Conservation (phyloP, 129 eudicot genomes). For the Chrysanthemum lavandulifolium region DNA sequence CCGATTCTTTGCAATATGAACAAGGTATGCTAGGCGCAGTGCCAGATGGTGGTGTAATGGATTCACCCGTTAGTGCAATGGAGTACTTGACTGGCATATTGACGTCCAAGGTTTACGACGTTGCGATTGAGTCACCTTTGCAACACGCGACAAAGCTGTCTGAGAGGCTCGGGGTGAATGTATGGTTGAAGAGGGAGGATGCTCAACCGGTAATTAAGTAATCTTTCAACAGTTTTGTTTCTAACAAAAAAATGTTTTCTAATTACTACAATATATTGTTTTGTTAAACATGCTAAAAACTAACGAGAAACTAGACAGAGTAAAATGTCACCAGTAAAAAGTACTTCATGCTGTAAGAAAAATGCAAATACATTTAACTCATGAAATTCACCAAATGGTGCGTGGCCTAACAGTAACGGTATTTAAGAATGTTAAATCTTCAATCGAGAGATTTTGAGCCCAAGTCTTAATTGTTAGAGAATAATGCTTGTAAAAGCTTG, state of each 20-base stretch:
- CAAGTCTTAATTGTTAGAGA: too few species aligned
- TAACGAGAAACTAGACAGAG: too few species aligned
- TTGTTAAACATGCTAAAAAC: not conserved
- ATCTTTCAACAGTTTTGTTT: not conserved
- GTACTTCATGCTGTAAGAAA: too few species aligned
- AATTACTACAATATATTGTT: not conserved
- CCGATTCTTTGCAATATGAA: slow-evolving; percentile 38
- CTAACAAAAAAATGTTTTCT: not conserved
- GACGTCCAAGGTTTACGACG: slow-evolving; percentile 46
- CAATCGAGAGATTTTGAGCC: too few species aligned
- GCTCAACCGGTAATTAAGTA: slow-evolving; percentile 54
- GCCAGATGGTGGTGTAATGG: slow-evolving; percentile 22
- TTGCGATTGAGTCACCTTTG: slow-evolving; percentile 62
- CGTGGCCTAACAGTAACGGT: too few species aligned
- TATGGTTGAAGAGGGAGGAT: slow-evolving; percentile 87
- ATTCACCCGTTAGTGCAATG: slow-evolving; percentile 36
- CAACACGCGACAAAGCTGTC: slow-evolving; percentile 65
- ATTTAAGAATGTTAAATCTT: too few species aligned
- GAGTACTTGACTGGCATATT: slow-evolving; percentile 44
- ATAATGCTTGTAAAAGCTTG: too few species aligned
- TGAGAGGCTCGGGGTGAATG: slow-evolving; percentile 43
- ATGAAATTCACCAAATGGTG: too few species aligned
- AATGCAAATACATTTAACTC: too few species aligned
- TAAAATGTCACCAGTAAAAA: too few species aligned
- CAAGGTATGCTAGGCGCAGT: slow-evolving; percentile 40